Evolutionary conservation across 208 protist genomes (phyloP).

Genomic region (Acanthamoeba royreba): DNA sequence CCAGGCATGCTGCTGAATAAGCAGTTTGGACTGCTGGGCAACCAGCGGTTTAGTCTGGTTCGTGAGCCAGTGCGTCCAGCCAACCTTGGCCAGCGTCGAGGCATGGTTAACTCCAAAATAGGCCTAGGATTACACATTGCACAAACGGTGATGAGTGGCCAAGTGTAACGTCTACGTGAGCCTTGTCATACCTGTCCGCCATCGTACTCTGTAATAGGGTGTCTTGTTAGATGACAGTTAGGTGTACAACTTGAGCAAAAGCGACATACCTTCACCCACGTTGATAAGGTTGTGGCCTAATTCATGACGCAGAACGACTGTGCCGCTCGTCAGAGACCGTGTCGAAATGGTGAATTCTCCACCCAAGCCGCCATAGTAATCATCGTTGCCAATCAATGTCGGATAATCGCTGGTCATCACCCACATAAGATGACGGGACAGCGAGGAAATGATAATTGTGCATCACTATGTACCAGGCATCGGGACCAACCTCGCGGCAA

Average conservation of each 20-base stretch:
- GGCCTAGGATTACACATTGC: not conserved
- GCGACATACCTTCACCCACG: not conserved
- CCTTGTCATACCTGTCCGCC: not conserved
- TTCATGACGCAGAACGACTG: conserved; percentile 30
- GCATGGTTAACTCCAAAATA: conserved; percentile 15
- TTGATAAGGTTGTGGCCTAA: conserved; percentile 29
- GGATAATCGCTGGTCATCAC: conserved; percentile 2
- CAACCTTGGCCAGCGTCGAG: not conserved
- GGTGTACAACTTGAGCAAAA: not conserved
- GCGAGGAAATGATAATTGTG: not conserved
- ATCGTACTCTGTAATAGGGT: not conserved
- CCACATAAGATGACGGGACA: not conserved
- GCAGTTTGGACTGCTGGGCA: not conserved
- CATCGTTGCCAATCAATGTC: conserved; percentile 30
- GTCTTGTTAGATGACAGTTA: not conserved
- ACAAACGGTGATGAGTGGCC: not conserved
- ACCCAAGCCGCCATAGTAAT: conserved; percentile 28
- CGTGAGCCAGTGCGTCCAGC: conserved; percentile 31
- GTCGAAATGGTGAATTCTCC: conserved; percentile 48
- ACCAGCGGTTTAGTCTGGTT: not conserved
- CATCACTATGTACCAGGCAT: not conserved
- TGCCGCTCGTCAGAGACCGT: conserved; percentile 29
- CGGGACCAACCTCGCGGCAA: not conserved
- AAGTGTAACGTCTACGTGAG: not conserved
- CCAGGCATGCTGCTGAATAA: conserved; percentile 27